These are phyloP conservation scores for Rhizopus sp. DNA, from an alignment of 371 early-diverging fungal genomes.

Conservation along the genomic window DNA sequence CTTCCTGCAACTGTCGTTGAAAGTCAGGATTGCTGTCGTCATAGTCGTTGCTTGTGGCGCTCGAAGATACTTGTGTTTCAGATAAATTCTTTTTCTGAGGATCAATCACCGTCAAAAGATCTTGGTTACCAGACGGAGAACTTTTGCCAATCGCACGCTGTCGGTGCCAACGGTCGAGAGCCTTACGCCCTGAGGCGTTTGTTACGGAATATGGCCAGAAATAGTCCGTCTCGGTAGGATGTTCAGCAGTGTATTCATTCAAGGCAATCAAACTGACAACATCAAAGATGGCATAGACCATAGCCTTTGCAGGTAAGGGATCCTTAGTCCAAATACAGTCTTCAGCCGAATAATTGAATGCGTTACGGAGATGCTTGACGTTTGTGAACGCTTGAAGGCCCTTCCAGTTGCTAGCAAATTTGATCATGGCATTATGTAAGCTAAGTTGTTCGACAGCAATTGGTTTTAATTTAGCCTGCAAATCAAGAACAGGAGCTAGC, in stretches of 20 bases:
- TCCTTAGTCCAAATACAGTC: slow-evolving; percentile 42
- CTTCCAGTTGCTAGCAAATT: slow-evolving; percentile 34
- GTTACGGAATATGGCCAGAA: slow-evolving; percentile 36
- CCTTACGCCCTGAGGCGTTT: slow-evolving; percentile 5
- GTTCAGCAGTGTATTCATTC: slow-evolving; percentile 13
- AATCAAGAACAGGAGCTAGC: slow-evolving; percentile 32
- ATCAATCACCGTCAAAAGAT: not conserved
- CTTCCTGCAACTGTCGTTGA: slow-evolving; percentile 22
- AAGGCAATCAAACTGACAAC: slow-evolving; percentile 41
- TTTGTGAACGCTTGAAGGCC: slow-evolving; percentile 33
- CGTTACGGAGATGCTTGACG: slow-evolving; percentile 30
- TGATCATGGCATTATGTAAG: slow-evolving; percentile 29
- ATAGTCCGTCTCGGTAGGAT: slow-evolving; percentile 4
- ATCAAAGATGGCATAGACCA: slow-evolving; percentile 50
- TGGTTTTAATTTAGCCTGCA: slow-evolving; percentile 36
- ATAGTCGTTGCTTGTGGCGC: slow-evolving; percentile 9
- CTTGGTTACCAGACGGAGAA: not conserved
- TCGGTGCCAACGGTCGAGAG: slow-evolving; percentile 25
- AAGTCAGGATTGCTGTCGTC: slow-evolving; percentile 29
- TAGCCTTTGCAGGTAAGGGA: slow-evolving; percentile 40
- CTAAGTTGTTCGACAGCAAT: slow-evolving; percentile 31
- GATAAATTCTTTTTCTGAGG: not conserved
- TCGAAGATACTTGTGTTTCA: not conserved
- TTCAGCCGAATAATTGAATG: slow-evolving; percentile 28
- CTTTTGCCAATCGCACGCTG: slow-evolving; percentile 12